These are phyloP conservation scores for Metschnikowia amazonensis DNA, from an alignment of 805 yeast genomes.

Conservation along the genomic window DNA sequence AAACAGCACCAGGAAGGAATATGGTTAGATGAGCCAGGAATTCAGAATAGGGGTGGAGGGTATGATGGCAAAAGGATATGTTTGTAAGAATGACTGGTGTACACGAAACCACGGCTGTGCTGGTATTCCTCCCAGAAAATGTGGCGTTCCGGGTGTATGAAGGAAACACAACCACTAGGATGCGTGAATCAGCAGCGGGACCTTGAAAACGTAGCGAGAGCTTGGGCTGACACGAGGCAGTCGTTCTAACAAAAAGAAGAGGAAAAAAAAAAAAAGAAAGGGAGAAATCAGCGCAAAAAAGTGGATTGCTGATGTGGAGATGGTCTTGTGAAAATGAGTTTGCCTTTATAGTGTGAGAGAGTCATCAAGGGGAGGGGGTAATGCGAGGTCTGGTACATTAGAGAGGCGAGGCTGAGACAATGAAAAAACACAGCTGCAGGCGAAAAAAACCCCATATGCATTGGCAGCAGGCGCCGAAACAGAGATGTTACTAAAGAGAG, in stretches of 20 bases:
- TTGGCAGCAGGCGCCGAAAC: not conserved
- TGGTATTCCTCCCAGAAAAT: not conserved
- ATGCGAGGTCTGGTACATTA: constrained; percentile 7
- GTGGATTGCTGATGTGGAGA: constrained; percentile 1
- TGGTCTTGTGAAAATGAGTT: constrained; percentile 1
- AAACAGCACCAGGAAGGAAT: not conserved
- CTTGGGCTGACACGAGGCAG: not conserved
- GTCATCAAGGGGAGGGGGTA: constrained; percentile 3
- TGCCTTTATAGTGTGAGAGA: not conserved
- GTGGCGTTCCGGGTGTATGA: constrained; percentile 5
- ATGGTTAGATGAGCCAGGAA: not conserved
- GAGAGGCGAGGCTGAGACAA: constrained; percentile 5
- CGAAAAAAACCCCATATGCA: not conserved
- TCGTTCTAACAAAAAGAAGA: not conserved
- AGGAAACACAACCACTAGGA: constrained; percentile 2
- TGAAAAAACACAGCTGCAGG: not conserved
- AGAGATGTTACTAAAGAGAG: not conserved
- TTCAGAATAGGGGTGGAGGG: not conserved
- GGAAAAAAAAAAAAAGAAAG: not conserved
- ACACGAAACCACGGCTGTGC: not conserved
- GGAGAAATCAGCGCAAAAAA: not conserved
- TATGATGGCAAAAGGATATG: not conserved
- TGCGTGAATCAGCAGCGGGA: not conserved
- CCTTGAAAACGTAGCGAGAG: not conserved
- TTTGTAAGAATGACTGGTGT: not conserved